A percentile compares a stretch with the other conserved stretches of the same genome.
These are phyloP conservation scores for Wickerhamomyces strasburgensis DNA, from an alignment of 805 yeast genomes.

Conservation along the genomic window DNA sequence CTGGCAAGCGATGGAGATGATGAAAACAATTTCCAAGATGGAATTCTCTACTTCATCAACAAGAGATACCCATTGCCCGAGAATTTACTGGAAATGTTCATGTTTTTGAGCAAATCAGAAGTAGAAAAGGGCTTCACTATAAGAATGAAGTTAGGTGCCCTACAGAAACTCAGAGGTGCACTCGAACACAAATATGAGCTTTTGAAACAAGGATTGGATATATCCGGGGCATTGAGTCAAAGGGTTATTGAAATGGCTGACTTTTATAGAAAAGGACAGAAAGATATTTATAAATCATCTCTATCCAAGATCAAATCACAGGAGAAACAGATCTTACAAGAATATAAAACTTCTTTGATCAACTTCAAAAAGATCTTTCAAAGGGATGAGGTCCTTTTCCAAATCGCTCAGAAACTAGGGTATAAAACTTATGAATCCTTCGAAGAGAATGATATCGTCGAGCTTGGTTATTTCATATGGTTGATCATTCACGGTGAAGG, in stretches of 20 bases:
- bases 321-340: constrained; percentile 46
- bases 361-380: constrained; percentile 49
- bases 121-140: constrained; percentile 31
- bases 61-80: constrained; percentile 17
- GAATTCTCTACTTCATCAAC: constrained; percentile 31
- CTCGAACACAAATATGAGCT: constrained; percentile 42
- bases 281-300: constrained; percentile 37
- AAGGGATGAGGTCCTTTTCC: constrained; percentile 43
- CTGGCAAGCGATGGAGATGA: constrained; percentile 7
- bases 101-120: constrained; percentile 32
- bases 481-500: constrained; percentile 11
- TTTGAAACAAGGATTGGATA: constrained; percentile 12
- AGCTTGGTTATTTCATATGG: constrained; percentile 17
- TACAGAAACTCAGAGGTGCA: constrained; percentile 50
- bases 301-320: constrained; percentile 39
- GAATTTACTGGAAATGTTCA: constrained; percentile 28
- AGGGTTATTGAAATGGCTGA: constrained; percentile 28
- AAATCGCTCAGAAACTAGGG: constrained; percentile 46
- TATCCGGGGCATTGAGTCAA: constrained; percentile 12
- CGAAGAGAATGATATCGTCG: constrained; percentile 39
- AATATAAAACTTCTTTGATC: constrained; percentile 37
- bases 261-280: constrained; percentile 48
- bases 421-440: constrained; percentile 41
- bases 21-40: constrained; percentile 21
- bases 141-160: constrained; percentile 54